A percentile compares a stretch with the other conserved stretches of the same genome.
Evolutionary conservation across 2,329 filamentous ascomycete species (phyloP).

Genomic region (Verticillium alfalfae): DNA sequence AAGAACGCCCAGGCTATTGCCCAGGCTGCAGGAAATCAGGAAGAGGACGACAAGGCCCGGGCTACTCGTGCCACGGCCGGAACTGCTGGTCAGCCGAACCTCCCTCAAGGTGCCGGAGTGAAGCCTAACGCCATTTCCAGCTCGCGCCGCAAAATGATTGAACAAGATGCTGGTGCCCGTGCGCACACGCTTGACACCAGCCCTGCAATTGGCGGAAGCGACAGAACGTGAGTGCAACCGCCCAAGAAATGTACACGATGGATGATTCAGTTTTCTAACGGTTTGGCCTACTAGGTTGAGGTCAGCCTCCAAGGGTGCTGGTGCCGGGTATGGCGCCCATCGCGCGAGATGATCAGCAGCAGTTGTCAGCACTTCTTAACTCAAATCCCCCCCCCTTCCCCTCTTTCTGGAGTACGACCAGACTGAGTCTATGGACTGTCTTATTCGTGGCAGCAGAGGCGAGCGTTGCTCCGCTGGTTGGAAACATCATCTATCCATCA

Average conservation of each 20-base stretch:
- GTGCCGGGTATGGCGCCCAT: conserved; percentile 34
- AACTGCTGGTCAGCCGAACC: conserved; percentile 53
- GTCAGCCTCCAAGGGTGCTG: conserved; percentile 71
- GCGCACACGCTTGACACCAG: conserved; percentile 63
- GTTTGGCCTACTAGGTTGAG: conserved; percentile 58
- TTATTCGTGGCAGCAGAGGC: conserved; percentile 7
- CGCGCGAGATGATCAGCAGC: conserved; percentile 33
- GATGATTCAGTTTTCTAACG: background rate
- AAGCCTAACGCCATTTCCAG: conserved; percentile 71
- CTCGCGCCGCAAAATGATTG: conserved; percentile 80
- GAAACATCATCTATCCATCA: background rate
- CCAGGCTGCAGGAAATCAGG: conserved; percentile 65
- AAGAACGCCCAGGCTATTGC: conserved; percentile 91
- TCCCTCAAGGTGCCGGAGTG: conserved; percentile 50
- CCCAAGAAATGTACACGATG: no score
- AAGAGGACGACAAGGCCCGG: conserved; percentile 71
- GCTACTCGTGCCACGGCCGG: conserved; percentile 62
- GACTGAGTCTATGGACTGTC: conserved; percentile 6
- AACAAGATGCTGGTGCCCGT: conserved; percentile 52
- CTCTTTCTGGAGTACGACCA: conserved; percentile 14
- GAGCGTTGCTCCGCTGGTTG: background rate
- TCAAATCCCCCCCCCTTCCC: conserved; percentile 1
- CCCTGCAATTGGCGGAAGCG: conserved; percentile 73
- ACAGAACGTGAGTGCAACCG: conserved; percentile 89
- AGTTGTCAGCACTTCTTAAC: background rate